Evolutionary conservation across 1,139 yeast species (phyloP).

Genomic region (Geotrichum macrosporum): DNA sequence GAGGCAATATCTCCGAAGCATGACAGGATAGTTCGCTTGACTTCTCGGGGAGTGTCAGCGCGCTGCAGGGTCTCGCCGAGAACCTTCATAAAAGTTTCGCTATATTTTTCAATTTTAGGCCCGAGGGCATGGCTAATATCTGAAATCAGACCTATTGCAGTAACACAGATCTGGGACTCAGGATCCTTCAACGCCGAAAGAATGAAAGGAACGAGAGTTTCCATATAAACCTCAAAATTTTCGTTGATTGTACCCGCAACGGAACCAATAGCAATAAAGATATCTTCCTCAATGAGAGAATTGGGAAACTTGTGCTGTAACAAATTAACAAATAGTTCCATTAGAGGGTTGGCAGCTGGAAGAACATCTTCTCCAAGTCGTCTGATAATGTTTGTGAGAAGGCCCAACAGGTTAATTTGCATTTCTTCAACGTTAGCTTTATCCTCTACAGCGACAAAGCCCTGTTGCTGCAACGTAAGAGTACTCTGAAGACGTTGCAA

Average conservation of each 20-base stretch:
- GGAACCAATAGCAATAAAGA: conserved; percentile 86
- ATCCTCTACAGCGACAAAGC: conserved; percentile 53
- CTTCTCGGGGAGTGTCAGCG: conserved; percentile 64
- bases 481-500: conserved; percentile 69
- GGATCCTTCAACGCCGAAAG: conserved; percentile 73
- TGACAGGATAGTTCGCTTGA: conserved; percentile 85
- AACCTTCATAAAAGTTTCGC: conserved; percentile 75
- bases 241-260: conserved; percentile 75
- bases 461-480: conserved; percentile 48
- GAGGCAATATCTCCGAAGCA: conserved; percentile 96
- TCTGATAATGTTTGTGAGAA: conserved; percentile 82
- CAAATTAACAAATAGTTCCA: conserved; percentile 75
- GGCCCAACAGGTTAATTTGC: conserved; percentile 80
- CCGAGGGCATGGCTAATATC: conserved; percentile 93
- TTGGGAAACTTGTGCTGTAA: conserved; percentile 56
- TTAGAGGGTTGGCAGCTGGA: conserved; percentile 73
- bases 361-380: conserved; percentile 65
- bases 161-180: conserved; percentile 75
- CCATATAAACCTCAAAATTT: conserved; percentile 70
- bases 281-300: conserved; percentile 88
- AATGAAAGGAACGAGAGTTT: conserved; percentile 75
- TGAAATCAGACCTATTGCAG: conserved; percentile 95
- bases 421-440: conserved; percentile 78
- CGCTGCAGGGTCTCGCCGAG: conserved; percentile 68
- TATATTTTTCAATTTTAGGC: conserved; percentile 62